Base-by-base conservation (phyloP, 2,329 filamentous ascomycete genomes). In the Penicillium freii region DNA sequence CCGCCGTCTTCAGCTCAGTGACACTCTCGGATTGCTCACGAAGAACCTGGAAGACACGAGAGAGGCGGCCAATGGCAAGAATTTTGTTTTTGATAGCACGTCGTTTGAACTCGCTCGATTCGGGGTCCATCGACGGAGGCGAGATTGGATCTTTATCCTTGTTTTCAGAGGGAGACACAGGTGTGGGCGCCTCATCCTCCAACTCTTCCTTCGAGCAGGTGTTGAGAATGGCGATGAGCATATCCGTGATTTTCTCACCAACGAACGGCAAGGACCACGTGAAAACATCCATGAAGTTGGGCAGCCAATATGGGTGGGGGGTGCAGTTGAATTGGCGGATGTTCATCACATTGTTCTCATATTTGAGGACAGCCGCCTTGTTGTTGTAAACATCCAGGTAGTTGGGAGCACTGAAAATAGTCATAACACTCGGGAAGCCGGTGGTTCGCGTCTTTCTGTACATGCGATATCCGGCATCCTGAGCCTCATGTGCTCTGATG, bases 341-440 rank as follows among this genome's bases (percentile, higher is more conserved):
- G 81, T 99, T 99, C 94, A 99, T 99, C 60, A 99, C 94, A 72
- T 99, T 99, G 78, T 99, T 99, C 80, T 99, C 94, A 75, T 99
- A 99, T 80, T 99, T 99, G 69, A 99, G 82, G 40, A 99, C 94
- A 0, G 94, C 94, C 2, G 94, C 94, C 82, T 99, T 99, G 84
- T 99, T 99, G 86, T 99, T 99, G 80, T 99, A 99, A 38, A 99
- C 92, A 71, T 99, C 94, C 62, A 99, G 86, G 74, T 99, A 99
- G 78, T 99, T 99, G 38, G 94, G 94, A 1, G 94, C 94, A 44
- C 93, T 97, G 83, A 99, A 99, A 70, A 99, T 99, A 66, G 94
- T 99, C 94, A 99, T 99, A 62, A 99, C 94, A 78, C 92, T 97
- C 23, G 94, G 94, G 80, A 99, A 99, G 2, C 94, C 94, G 21